Base-by-base conservation (phyloP, 768 basidiomycete genomes). In the Agaricus bisporus region DNA sequence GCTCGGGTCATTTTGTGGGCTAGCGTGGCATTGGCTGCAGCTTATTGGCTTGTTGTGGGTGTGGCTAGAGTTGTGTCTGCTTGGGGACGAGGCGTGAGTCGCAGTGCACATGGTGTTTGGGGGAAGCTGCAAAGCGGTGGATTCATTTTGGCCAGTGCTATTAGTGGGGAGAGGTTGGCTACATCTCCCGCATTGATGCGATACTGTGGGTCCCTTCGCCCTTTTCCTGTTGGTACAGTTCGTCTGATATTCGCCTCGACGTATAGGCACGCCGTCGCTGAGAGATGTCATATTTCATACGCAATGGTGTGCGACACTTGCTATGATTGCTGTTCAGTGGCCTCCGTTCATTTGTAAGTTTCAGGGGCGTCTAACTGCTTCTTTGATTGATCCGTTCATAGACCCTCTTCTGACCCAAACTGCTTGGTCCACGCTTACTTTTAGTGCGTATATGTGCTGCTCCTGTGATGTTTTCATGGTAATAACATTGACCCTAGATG, bases 261-360 rank as follows among this genome's bases (percentile, higher is more conserved):
- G 45, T 51, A 3, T 57, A 94, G 93, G 87, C 60, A 95, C 97
- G 0, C 95, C 97, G 2, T 91, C 92, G 5, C 71, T 95, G 70
- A 77, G 94, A 49, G 97, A 99, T 67, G 79, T 99, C 48, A 79
- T 98, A 47, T 88, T 92, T 67, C 92, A 95, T 62, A 89, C 94
- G 0, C 94, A 97, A 60, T 98, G 90, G 88, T 91, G 88, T 66
- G 80, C 91, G 38, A 80, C 86, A 29, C 73, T 99, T 12, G 84
- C 83, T 29, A 95, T 97, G 89, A 84, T 98, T 50, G 91, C 95
- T 32, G 92, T 98, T 18, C 79, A 91, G 65, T 99, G 95, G 95
- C 95, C 97, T 0, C 74, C 76, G 14, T 98, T 95, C 67, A 79
- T 87, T 56, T 98, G 94, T 94, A 61, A 59, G 88, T 78, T n/a